Evolutionary conservation across 2,329 filamentous ascomycete genomes (phyloP), one percentile per base, ranked within the genome.

Genomic region (Pseudocercospora crystallina): DNA sequence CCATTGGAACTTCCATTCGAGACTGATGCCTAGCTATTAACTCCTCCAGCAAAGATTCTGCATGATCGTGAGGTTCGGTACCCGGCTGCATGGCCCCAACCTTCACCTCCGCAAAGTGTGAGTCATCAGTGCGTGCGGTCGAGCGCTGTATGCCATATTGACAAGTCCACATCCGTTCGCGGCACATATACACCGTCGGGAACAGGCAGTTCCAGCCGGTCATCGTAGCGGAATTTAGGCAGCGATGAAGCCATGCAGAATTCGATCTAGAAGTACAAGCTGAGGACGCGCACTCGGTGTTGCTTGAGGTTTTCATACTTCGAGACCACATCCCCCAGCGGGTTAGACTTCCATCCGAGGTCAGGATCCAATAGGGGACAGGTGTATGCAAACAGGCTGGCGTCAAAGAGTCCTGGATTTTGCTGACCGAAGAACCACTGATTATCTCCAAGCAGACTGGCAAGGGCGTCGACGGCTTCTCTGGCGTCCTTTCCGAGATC

Each of bases 301-400:
- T 69, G 72, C 50, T 87, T 80, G 56, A 96, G 74, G 60, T 83
- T 84, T 5, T 75, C 73, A 61, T 83, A 80, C 51, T 73, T 73
- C 44, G 68, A 70, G 51, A 95, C 65, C 43, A 80, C 72, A 48
- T 79, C 76, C 11, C 69, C 75, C 44, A 95, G 71, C 46, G 76
- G 74, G 53, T 78, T 79, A 49, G 88, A 82, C 51, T 73, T 75
- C 87, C 88, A 91, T 1, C 71, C 75, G 57, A 90, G 63, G 2
- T 62, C 64, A 31, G 83, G 78, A 53, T 87, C 83, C 44, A 95
- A 71, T 45, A 97, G 75, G 43, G 95, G 74, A 69, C 95, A 83
- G 0, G 89, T 91, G 70, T 96, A 99, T 3, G 90, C 85, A 72
- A 96, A 97, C 2, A 97, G 82, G 47, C 83, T 84, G 5, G 92